Base-by-base conservation (phyloP, 2,329 filamentous ascomycete species). In the Pestalotiopsis sp. region DNA sequence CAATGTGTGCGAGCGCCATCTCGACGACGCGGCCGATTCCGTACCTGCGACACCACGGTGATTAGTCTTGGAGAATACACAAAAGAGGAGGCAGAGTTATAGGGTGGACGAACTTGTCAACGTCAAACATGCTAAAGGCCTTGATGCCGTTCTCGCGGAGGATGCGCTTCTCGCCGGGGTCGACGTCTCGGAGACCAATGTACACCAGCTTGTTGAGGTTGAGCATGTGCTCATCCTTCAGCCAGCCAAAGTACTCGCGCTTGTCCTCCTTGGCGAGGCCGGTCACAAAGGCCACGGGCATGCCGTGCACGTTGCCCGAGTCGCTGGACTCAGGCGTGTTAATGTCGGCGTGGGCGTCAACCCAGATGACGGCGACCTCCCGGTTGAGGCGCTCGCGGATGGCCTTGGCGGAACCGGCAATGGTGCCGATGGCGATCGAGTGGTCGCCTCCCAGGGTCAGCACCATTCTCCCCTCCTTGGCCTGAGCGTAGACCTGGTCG, bases 51-150 rank as follows among this genome's bases (percentile, higher is more conserved):
- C 31, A 66, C 27, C 20, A 36, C 23, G 9, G 13, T 64, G 27
- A 2, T 57, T 14, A 61, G 65, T 25, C 31, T 66, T 11, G 0
- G 7, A 23, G 3, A 20, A 45, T 7, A 20, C 52, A 12, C 5
- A 27, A 41, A 39, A 14, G 36, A 58, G n/a, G 63, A 64, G 49
- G 12, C 17, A 6, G 14, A 31, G 60, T 25, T 20, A 39, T 9
- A 27, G 23, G n/a, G 45, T 25, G 9, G 64, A 78, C 87, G 75
- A 84, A 94, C 92, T 89, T 88, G 82, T 99, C 96, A 80, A 99
- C 92, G 79, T 99, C 96, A 79, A 97, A 96, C 96, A 99, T 99
- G 83, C 92, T 95, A 78, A 98, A 99, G 3, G 95, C 95, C 85
- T 93, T 95, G 85, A 99, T 96, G 57, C 92, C 91, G 77, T 98